Conservation (phyloP, 2,329 filamentous ascomycete genomes). For the Diaporthe ilicicola region DNA sequence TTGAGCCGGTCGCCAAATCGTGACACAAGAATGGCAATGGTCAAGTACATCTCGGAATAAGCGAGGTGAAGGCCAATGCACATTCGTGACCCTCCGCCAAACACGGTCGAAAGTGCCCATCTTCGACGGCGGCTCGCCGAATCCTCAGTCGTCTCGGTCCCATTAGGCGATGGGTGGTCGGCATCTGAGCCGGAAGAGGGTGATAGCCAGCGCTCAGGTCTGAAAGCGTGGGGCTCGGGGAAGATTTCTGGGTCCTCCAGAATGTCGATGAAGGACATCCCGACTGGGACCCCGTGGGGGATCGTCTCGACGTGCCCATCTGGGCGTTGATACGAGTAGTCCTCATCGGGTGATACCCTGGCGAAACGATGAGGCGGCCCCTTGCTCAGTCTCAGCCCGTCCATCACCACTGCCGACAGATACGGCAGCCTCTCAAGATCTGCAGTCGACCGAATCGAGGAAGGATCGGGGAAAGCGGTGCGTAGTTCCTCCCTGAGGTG, state of each 20-base stretch:
- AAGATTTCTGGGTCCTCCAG: slow-evolving; percentile 45
- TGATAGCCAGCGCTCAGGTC: slow-evolving; percentile 45
- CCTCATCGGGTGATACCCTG: background rate
- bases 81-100: slow-evolving; percentile 6
- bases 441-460: slow-evolving; percentile 38
- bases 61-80: slow-evolving; percentile 13
- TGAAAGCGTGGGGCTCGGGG: slow-evolving; percentile 43
- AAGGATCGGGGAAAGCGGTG: slow-evolving; percentile 41
- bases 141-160: background rate
- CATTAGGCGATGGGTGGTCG: background rate
- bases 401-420: slow-evolving; percentile 46
- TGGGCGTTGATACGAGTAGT: background rate
- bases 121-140: background rate
- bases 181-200: too few species aligned
- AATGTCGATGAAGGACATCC: slow-evolving; percentile 46
- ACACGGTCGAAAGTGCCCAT: background rate
- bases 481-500: slow-evolving; percentile 39
- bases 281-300: slow-evolving; percentile 41
- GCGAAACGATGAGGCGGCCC: background rate
- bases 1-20: background rate
- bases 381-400: slow-evolving; percentile 42
- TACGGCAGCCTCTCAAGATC: slow-evolving; percentile 47
- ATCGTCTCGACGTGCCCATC: slow-evolving; percentile 33
- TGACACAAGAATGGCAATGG: background rate
- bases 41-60: slow-evolving; percentile 9